Base-by-base conservation (phyloP, 805 yeast genomes). In the Metschnikowia noctiluminum region DNA sequence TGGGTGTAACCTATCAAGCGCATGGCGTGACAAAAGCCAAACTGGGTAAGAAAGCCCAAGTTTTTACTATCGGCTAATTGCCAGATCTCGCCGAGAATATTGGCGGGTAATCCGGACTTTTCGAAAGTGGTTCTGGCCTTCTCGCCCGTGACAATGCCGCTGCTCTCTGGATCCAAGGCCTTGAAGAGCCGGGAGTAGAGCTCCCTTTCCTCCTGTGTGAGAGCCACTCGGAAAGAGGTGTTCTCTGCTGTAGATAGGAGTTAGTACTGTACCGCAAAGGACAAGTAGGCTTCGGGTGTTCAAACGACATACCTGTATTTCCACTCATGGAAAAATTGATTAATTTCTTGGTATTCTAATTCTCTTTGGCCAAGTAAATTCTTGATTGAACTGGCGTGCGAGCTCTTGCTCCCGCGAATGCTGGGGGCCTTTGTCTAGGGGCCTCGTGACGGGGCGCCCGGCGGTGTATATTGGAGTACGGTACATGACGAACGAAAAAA, bases 1-100 rank as follows among this genome's bases (percentile, higher is more conserved):
- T 94, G 98, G 40, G 88, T 84, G 62, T 89, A 87, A 28, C 95
- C 96, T 60, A 94, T 87, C 56, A 89, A 73, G 64, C 99, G 80
- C 81, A 94, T 78, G 16, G 97, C 96, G 45, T 82, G 78, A 53
- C 87, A 80, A 67, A 94, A 94, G 27, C 91, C 92, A 48, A 78
- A 75, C 62, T 84, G 88, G 57, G 85, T 85, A 54, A 94, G 74
- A 61, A 84, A 87, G 0, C 99, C 99, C 54, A 82, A 77, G 69
- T 89, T 89, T 50, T 82, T 84, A n/a, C 80, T 78, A 68, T 94
- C 99, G n/a, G 96, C 90, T 34, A 87, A 64, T 65, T 87, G 91
- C 99, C 99, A 94, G 54, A 94, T 84, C 66, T 90, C 94, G 9
- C 97, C 96, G 34, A 94, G 74, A 30, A 79, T 70, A 14, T 83